Conservation (phyloP, 495 filamentous ascomycete genomes). For the Penicillium pulvis region DNA sequence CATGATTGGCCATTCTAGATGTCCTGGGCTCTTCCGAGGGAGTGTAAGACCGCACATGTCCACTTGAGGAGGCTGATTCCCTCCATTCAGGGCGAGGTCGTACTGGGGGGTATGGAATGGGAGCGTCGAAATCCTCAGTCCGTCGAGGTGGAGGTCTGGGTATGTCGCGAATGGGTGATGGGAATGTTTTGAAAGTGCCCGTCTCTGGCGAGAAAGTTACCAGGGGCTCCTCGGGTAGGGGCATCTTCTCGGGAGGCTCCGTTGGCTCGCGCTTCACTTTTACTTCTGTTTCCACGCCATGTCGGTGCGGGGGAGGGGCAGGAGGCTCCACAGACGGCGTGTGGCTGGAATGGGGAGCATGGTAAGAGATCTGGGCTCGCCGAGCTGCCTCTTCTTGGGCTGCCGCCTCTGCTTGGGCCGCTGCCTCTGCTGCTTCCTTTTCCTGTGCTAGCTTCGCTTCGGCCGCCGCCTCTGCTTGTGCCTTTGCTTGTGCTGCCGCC, state of each 20-base stretch:
- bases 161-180: slow-evolving; percentile 40
- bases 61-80: slow-evolving; percentile 15
- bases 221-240: slow-evolving; percentile 36
- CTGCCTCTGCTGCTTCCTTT: slow-evolving; percentile 3
- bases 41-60: slow-evolving; percentile 20
- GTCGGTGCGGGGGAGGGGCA: slow-evolving; percentile 12
- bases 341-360: slow-evolving; percentile 18
- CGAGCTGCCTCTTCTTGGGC: slow-evolving; percentile 9
- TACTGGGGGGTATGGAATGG: slow-evolving; percentile 6
- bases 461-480: slow-evolving; percentile 1
- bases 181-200: slow-evolving; percentile 51
- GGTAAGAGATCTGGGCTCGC: slow-evolving; percentile 1
- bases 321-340: slow-evolving; percentile 25
- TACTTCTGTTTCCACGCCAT: slow-evolving; percentile 6
- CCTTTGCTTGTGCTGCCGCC: slow-evolving; percentile 5
- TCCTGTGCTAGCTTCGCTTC: slow-evolving; percentile 5
- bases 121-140: slow-evolving; percentile 16
- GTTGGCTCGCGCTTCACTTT: slow-evolving; percentile 29
- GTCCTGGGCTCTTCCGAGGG: slow-evolving; percentile 20
- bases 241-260: slow-evolving; percentile 31
- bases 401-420: slow-evolving; percentile 1
- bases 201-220: slow-evolving; percentile 52
- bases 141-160: slow-evolving; percentile 16
- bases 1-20: slow-evolving; percentile 6
- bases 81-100: slow-evolving; percentile 5